Conservation (phyloP, 2,329 filamentous ascomycete genomes). For the Aspergillus awamori region DNA sequence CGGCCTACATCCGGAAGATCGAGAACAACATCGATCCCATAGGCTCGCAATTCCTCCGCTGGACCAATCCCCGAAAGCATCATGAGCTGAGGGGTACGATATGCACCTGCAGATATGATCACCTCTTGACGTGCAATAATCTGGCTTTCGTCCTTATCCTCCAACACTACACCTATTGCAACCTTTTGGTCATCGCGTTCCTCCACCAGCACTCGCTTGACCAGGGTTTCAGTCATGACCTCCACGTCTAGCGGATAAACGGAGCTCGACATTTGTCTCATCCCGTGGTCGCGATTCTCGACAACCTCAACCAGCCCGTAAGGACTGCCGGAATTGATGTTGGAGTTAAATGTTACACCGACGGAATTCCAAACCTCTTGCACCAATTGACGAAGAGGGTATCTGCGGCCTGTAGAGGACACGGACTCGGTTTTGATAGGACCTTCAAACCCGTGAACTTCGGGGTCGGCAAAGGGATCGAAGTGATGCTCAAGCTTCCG, state of each 20-base stretch:
- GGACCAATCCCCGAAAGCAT: conserved; percentile 37
- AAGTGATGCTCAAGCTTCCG: conserved; percentile 15
- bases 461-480: background rate
- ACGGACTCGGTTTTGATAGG: conserved; percentile 23
- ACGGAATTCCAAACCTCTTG: conserved; percentile 10
- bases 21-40: conserved; percentile 29
- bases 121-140: conserved; percentile 42
- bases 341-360: conserved; percentile 2
- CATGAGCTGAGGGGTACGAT: conserved; percentile 46
- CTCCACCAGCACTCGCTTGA: conserved; percentile 5
- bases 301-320: conserved; percentile 12
- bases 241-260: conserved; percentile 9
- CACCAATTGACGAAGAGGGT: conserved; percentile 16
- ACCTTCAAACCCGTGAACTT: conserved; percentile 24
- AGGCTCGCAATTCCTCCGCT: conserved; percentile 24
- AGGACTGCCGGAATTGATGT: conserved; percentile 16
- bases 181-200: background rate
- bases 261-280: conserved; percentile 15
- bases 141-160: background rate
- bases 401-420: conserved; percentile 11
- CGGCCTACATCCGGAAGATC: conserved; percentile 17
- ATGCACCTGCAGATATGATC: conserved; percentile 47
- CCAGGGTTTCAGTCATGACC: conserved; percentile 14
- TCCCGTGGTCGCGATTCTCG: conserved; percentile 12
- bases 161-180: conserved; percentile 7